These are phyloP conservation scores for Raddia guianensis DNA, from an alignment of 176 grass and related monocot genomes.

Conservation along the genomic window DNA sequence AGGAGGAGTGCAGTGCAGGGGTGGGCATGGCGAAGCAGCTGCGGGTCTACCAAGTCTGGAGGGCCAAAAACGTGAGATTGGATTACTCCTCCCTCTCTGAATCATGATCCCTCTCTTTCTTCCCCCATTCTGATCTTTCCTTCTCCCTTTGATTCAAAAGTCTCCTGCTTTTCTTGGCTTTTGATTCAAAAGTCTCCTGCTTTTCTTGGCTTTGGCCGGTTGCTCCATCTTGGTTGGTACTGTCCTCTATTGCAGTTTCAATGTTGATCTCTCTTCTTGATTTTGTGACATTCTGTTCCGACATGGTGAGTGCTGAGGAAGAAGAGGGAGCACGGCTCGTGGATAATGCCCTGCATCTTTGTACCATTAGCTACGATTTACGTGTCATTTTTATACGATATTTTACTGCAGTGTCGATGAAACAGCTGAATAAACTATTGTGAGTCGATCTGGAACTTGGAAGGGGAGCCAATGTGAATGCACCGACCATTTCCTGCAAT, in stretches of 20 bases:
- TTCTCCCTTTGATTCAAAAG: constrained; percentile 21
- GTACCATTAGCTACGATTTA: not conserved
- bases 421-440: constrained; percentile 37
- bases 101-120: not conserved
- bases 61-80: constrained; percentile 64
- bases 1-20: not conserved
- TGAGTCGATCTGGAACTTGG: constrained; percentile 19
- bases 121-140: not conserved
- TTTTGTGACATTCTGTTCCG: constrained; percentile 3
- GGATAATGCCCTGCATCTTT: constrained; percentile 16
- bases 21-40: constrained; percentile 70
- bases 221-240: not conserved
- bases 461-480: not conserved
- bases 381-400: constrained; percentile 27
- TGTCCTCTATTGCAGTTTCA: not conserved
- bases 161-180: constrained; percentile 27
- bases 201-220: constrained; percentile 25
- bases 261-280: not conserved
- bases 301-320: not conserved
- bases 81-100: not conserved
- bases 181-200: not conserved
- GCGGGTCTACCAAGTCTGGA: constrained; percentile 78
- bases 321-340: not conserved
- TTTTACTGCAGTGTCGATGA: constrained; percentile 9
- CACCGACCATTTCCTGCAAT: constrained; percentile 20